Evolutionary conservation across 371 early-diverging fungal species (phyloP).

Genomic region (Dichotomocladium elegans): DNA sequence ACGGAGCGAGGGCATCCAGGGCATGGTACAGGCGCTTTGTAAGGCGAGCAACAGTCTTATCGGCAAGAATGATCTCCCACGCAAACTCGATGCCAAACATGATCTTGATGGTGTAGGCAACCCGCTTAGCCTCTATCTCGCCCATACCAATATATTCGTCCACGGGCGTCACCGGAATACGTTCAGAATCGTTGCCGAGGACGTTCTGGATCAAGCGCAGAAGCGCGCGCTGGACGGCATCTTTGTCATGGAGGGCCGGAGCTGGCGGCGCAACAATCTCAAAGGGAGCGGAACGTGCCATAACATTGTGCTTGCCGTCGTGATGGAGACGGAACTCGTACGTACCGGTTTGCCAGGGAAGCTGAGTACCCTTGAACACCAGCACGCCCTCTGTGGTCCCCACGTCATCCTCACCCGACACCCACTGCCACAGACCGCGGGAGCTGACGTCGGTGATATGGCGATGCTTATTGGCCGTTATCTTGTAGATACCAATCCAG

Average conservation of each 20-base stretch:
- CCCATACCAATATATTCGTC: constrained; percentile 63
- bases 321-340: constrained; percentile 91
- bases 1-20: constrained; percentile 34
- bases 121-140: constrained; percentile 67
- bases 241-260: constrained; percentile 7
- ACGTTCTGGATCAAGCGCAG: constrained; percentile 32
- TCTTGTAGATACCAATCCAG: constrained; percentile 92
- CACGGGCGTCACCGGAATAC: constrained; percentile 49
- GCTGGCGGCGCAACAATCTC: constrained; percentile 50
- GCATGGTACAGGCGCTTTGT: constrained; percentile 38
- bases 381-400: constrained; percentile 38
- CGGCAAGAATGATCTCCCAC: constrained; percentile 72
- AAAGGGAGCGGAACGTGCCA: constrained; percentile 73
- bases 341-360: constrained; percentile 83
- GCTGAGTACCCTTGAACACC: constrained; percentile 53
- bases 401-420: constrained; percentile 3
- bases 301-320: constrained; percentile 81
- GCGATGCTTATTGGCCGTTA: constrained; percentile 65
- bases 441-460: constrained; percentile 73
- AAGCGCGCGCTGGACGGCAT: constrained; percentile 19
- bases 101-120: constrained; percentile 75
- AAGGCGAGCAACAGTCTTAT: constrained; percentile 44
- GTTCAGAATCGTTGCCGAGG: constrained; percentile 41
- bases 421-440: constrained; percentile 64
- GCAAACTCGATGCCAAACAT: constrained; percentile 87